These are phyloP conservation scores for Entomortierella chlamydospora DNA, from an alignment of 192 early-diverging fungal species.

Conservation along the genomic window DNA sequence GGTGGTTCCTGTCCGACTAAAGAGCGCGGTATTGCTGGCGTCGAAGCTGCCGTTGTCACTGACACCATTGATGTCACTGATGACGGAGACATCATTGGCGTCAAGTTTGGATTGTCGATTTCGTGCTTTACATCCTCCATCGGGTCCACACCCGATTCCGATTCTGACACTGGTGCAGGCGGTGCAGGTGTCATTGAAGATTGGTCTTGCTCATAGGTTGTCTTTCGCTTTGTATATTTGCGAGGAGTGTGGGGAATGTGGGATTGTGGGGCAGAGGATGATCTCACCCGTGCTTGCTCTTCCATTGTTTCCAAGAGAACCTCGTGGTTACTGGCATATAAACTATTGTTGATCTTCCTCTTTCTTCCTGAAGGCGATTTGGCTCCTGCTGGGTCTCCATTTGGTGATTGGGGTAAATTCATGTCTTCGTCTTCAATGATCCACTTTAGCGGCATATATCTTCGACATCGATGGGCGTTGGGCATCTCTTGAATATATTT, in stretches of 20 bases:
- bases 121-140: constrained; percentile 25
- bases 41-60: neutral
- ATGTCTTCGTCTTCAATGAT: constrained; percentile 41
- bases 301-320: constrained; percentile 23
- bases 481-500: constrained; percentile 77
- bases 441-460: constrained; percentile 55
- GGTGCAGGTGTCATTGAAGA: neutral
- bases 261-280: neutral
- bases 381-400: constrained; percentile 7
- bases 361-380: constrained; percentile 45
- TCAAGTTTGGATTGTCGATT: neutral
- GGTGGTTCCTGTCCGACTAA: constrained; percentile 13
- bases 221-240: constrained; percentile 44
- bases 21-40: constrained; percentile 6
- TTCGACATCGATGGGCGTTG: constrained; percentile 44
- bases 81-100: neutral
- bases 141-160: neutral
- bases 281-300: neutral
- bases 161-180: neutral
- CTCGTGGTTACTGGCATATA: constrained; percentile 52
- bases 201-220: neutral
- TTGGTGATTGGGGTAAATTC: neutral
- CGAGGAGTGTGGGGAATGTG: constrained; percentile 22
- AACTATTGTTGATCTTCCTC: constrained; percentile 52
- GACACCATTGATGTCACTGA: neutral